Evolutionary conservation across 805 yeast species (phyloP), one percentile per base, ranked within the genome.

Genomic region (Yarrowia keelungensis): DNA sequence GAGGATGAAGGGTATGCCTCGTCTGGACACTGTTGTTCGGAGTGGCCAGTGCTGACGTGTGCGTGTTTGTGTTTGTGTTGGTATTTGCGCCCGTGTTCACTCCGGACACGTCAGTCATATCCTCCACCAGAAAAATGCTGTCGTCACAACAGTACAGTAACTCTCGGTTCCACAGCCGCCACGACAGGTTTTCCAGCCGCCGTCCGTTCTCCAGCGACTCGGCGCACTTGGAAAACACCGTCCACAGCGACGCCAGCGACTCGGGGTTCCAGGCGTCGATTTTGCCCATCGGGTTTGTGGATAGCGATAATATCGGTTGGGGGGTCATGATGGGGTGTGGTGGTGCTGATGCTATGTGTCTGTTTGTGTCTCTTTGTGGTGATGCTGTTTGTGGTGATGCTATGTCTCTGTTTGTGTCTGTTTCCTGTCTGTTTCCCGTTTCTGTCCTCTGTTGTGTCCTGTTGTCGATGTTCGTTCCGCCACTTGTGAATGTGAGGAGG

Each of bases 101-200:
- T 19, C 22, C 41, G 7, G 32, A 26, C 32, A 26, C 32, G 16
- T 62, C 67, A 22, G 67, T 62, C 56, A 47, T 38, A 16, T 62
- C 67, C 5, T 62, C 67, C 15, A 62, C 67, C 39, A 62, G 32
- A 47, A 62, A 62, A 8, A 62, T 62, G 56, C 41, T 22, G 47
- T 62, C 47, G 56, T 47, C 54, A 16, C 56, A 47, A 26, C 67
- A 62, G 47, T 62, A 62, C 16, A 62, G 67, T 15, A 62, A 3
- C 26, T 62, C 67, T 9, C 67, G 5, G 46, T 75, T 77, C 79
- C 79, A 77, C 64, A 78, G 72, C 10, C 80, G 70, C 80, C 80
- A 78, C n/a, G 79, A 75, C 69, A 78, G 70, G 71, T 78, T 78
- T 69, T 78, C 80, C n/a, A 78, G 71, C 3, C 80, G 74, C n/a